Percentiles rank a stretch among this genome's conserved stretches.
phyloP scores from a whole-genome alignment of 305 asterid genomes.

The Plantago coronopus region DNA sequence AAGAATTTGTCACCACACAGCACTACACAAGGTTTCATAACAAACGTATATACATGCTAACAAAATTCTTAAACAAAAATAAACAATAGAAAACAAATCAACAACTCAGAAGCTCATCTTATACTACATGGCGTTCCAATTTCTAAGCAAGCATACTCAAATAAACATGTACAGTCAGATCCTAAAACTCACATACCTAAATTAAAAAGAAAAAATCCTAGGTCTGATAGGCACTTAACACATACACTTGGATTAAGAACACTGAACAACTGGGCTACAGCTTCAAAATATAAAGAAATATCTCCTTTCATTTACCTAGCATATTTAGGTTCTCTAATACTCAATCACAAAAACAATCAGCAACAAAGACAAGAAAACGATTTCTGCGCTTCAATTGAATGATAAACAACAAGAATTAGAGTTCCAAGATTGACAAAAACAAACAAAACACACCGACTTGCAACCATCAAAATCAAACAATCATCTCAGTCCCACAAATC shows the following conservation, averaged over 20 bases:
- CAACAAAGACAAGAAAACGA: not conserved
- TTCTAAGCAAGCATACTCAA: too few relatives aligned
- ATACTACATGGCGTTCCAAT: too few relatives aligned
- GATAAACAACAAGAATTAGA: slow-evolving; percentile 4
- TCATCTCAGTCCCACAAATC: slow-evolving; percentile 13
- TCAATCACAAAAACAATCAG: not conserved
- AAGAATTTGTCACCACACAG: slow-evolving; percentile 21
- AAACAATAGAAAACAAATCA: too few relatives aligned
- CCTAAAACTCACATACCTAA: not conserved
- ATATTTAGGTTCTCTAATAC: too few relatives aligned
- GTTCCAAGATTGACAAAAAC: not conserved
- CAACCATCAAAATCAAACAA: slow-evolving; percentile 13
- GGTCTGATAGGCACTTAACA: not conserved
- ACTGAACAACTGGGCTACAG: not conserved
- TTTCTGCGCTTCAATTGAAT: slow-evolving; percentile 1
- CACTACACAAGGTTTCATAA: slow-evolving; percentile 2
- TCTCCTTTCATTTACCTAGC: not conserved
- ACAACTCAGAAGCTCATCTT: too few relatives aligned
- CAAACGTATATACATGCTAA: slow-evolving; percentile 7
- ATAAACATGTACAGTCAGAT: not conserved
- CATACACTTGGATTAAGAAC: not conserved
- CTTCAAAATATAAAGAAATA: not conserved
- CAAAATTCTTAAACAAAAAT: too few relatives aligned
- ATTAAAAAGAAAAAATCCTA: not conserved
- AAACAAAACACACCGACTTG: not conserved